Percentiles rank a stretch among this genome's conserved stretches.
Conservation (phyloP, 306 rosid species). For the Oxytropis ochrocephala region DNA sequence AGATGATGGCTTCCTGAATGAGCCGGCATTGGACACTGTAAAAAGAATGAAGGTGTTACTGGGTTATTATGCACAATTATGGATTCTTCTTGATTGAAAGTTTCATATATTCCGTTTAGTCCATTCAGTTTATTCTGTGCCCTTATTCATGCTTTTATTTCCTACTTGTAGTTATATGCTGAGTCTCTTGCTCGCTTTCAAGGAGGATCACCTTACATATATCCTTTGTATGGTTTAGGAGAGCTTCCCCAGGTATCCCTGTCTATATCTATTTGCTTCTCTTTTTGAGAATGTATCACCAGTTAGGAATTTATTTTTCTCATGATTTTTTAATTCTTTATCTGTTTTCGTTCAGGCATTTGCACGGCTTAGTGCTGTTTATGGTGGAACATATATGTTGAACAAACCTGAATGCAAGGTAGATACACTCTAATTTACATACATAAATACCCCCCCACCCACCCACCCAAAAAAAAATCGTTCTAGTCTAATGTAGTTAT, state of each 20-base stretch:
- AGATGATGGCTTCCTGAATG: conserved; percentile 76
- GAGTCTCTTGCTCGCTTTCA: conserved; percentile 96
- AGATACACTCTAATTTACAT: not conserved
- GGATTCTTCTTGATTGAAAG: conserved; percentile 1
- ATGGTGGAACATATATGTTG: conserved; percentile 97
- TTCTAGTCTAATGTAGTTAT: not conserved
- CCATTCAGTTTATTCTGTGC: not conserved
- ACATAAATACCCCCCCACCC: not conserved
- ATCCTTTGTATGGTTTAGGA: conserved; percentile 96
- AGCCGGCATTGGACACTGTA: conserved; percentile 94
- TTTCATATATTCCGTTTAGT: conserved; percentile 12
- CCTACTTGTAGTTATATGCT: conserved; percentile 61
- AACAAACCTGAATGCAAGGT: conserved; percentile 99
- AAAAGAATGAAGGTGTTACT: conserved; percentile 81
- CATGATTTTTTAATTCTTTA: not conserved
- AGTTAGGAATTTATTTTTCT: not conserved
- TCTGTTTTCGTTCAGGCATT: conserved; percentile 52
- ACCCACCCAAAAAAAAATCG: not conserved
- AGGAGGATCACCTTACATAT: conserved; percentile 98
- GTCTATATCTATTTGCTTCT: not conserved
- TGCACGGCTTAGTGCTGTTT: conserved; percentile 98
- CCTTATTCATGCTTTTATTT: conserved; percentile 7
- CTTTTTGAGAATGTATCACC: not conserved
- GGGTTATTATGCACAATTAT: not conserved
- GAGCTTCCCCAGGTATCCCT: conserved; percentile 94